A percentile compares a stretch with the other conserved stretches of the same genome.
Evolutionary conservation across 345 rosid genomes (phyloP).

Genomic region (Moricandia moricandioides): DNA sequence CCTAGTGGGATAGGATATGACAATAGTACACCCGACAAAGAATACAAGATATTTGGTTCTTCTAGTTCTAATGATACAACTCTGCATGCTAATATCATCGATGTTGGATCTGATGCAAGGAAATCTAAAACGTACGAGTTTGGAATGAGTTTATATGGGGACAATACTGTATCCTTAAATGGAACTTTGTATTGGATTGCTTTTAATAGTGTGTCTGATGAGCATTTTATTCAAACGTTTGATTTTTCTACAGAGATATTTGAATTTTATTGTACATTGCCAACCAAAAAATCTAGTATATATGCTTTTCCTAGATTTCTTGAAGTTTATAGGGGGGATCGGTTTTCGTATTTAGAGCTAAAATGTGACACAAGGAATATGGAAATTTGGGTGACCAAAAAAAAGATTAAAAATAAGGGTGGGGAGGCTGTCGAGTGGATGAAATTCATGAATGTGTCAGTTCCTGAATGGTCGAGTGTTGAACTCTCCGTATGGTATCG

Average conservation of each 20-base stretch:
- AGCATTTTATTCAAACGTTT: background rate
- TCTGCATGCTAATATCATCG: background rate
- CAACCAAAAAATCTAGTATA: background rate
- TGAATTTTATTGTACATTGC: background rate
- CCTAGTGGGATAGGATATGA: background rate
- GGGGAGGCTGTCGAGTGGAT: background rate
- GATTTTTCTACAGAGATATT: background rate
- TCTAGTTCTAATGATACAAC: background rate
- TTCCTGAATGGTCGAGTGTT: background rate
- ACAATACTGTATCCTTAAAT: background rate
- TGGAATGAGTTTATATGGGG: background rate
- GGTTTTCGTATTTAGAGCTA: background rate
- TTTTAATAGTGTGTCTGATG: background rate
- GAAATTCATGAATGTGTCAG: background rate
- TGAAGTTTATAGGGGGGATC: background rate
- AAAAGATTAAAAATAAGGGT: background rate
- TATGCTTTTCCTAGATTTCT: background rate
- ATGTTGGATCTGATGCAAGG: background rate
- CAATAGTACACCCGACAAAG: background rate
- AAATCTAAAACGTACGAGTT: background rate
- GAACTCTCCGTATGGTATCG: background rate
- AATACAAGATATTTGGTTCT: background rate
- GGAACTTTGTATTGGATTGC: background rate
- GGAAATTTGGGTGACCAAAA: background rate
- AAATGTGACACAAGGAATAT: background rate